Evolutionary conservation across 371 early-diverging fungal genomes (phyloP).

Genomic region (Zychaea mexicana): DNA sequence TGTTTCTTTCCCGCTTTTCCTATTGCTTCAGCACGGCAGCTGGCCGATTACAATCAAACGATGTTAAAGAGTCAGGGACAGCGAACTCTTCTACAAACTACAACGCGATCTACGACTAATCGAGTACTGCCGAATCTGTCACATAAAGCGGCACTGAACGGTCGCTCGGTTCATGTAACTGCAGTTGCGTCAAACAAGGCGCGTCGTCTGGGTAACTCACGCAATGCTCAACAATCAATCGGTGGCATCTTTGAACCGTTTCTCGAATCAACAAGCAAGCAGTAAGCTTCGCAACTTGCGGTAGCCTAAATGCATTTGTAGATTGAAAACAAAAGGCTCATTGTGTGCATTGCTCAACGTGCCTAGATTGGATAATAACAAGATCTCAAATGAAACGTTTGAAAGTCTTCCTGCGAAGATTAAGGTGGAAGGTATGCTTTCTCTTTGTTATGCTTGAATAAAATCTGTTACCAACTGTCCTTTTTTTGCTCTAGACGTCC

Average conservation of each 20-base stretch:
- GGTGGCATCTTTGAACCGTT: constrained; percentile 50
- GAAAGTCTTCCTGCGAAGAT: neutral
- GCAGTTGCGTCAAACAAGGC: neutral
- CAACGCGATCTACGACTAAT: neutral
- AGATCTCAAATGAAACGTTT: neutral
- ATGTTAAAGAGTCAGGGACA: constrained; percentile 8
- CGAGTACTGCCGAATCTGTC: neutral
- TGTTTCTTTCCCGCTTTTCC: neutral
- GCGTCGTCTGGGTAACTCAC: neutral
- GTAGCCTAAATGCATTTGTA: no score
- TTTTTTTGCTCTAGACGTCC: constrained; percentile 12
- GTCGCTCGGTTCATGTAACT: neutral
- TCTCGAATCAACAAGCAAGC: constrained; percentile 17
- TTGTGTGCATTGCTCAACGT: neutral
- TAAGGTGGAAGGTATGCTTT: neutral
- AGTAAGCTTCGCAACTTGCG: neutral
- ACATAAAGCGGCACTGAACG: neutral
- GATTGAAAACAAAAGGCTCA: neutral
- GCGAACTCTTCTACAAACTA: neutral
- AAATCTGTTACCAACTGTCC: neutral
- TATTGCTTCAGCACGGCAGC: neutral
- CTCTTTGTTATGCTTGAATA: neutral
- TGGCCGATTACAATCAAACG: neutral
- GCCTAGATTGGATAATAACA: neutral
- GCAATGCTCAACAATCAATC: constrained; percentile 25